Base-by-base conservation (phyloP, 177 flowering plant species). In the Tripterygium wilfordii region DNA sequence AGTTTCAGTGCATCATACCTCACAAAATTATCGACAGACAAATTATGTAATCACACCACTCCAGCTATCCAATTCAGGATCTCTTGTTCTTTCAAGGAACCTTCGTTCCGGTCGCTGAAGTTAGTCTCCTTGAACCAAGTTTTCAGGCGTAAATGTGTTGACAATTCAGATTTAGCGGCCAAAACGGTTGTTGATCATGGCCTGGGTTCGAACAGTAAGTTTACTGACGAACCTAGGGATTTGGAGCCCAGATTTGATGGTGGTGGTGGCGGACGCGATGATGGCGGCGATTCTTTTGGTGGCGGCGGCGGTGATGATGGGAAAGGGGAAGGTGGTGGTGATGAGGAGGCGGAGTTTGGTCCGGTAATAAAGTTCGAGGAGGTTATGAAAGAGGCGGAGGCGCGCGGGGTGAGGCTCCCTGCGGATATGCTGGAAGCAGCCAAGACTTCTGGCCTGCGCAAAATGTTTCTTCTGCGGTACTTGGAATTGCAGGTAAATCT, bases 361-460 rank as follows among this genome's bases (percentile, higher is more conserved):
- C 83, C 85, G 10, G 27, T 87, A 17, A 22, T 90, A 71, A 80
- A 67, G 48, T 80, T 63, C 36, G 88, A 77, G 21, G 88, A 82
- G 39, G 87, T 87, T 45, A 56, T 87, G 51, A 77, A 59, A 43
- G 86, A 78, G 69, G 42, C 69, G 1, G 75, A 88, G 57, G 68
- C 71, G 7, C 68, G 76, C 2, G 88, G 92, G 5, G 82, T 66
- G 3, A 65, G 25, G 43, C 81, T 90, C 53, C 97, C 96, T 17
- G 25, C 50, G 1, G 97, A 90, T 63, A 84, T 90, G 94, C 39
- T 90, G 43, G 87, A 83, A 58, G 96, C 96, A 14, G 98, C 98
- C 1, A 80, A 79, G 54, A 65, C 62, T 15, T 27, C 49, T 2
- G 98, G 98, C 9, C 68, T 90, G 42, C 76, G 96, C 15, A 49